Percentiles rank a stretch among this genome's conserved stretches.
These are phyloP conservation scores for Chaetomium fimeti DNA, from an alignment of 495 filamentous ascomycete genomes.

Conservation along the genomic window DNA sequence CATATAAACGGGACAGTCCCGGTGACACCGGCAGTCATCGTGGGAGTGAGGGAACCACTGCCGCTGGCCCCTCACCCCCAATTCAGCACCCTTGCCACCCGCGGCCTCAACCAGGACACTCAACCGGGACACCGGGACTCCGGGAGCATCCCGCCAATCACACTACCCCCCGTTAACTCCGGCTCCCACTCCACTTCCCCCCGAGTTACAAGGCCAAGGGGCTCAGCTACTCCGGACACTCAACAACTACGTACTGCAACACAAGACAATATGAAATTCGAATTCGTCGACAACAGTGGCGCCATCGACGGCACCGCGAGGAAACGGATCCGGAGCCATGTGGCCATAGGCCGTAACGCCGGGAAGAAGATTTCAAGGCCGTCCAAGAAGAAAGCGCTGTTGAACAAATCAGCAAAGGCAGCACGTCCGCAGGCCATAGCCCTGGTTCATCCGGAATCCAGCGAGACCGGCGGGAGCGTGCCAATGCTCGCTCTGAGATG, in stretches of 20 bases:
- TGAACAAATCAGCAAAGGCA: not conserved
- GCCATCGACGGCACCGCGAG: not conserved
- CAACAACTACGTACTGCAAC: not conserved
- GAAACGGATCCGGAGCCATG: conserved; percentile 8
- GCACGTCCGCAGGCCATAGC: not conserved
- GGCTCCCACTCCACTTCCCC: too few species aligned
- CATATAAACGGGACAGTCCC: too few species aligned
- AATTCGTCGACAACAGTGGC: conserved; percentile 2
- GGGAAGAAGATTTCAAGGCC: conserved; percentile 1
- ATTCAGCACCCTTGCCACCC: too few species aligned
- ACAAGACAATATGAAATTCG: not conserved
- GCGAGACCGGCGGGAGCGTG: not conserved
- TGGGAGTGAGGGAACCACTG: too few species aligned
- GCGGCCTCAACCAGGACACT: too few species aligned
- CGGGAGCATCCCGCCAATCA: too few species aligned
- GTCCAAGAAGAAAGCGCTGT: not conserved
- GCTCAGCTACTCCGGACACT: too few species aligned
- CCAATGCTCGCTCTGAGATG: not conserved
- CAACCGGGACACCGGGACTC: too few species aligned
- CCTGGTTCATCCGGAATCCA: not conserved
- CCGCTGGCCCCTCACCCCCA: too few species aligned
- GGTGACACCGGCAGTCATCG: too few species aligned
- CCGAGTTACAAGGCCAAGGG: too few species aligned
- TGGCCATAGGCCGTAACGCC: conserved; percentile 4
- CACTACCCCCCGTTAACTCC: too few species aligned